A percentile compares a stretch with the other conserved stretches of the same genome.
Evolutionary conservation across 192 early-diverging fungal species (phyloP).

Genomic region (Entomortierella lignicola): DNA sequence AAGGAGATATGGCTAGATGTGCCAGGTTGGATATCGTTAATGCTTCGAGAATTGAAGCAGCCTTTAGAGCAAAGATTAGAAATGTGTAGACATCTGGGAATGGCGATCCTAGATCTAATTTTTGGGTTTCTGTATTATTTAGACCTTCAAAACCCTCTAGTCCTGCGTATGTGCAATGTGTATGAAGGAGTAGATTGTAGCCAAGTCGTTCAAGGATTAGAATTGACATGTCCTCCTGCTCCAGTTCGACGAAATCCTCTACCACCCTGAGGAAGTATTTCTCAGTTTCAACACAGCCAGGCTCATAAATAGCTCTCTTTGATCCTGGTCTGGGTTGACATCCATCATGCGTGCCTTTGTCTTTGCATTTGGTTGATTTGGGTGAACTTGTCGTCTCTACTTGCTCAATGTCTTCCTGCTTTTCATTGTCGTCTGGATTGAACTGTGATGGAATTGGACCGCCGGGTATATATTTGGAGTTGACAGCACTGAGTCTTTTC

Average conservation of each 20-base stretch:
- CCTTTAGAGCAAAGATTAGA: slow-evolving; percentile 40
- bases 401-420: not conserved
- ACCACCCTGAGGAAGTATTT: slow-evolving; percentile 45
- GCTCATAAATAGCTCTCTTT: slow-evolving; percentile 21
- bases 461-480: slow-evolving; percentile 21
- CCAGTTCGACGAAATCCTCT: slow-evolving; percentile 37
- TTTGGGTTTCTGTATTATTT: slow-evolving; percentile 10
- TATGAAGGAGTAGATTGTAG: slow-evolving; percentile 30
- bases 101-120: slow-evolving; percentile 21
- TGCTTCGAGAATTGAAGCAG: slow-evolving; percentile 34
- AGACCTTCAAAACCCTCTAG: slow-evolving; percentile 27
- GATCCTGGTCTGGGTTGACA: slow-evolving; percentile 16
- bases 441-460: not conserved
- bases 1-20: slow-evolving; percentile 39
- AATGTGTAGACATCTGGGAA: slow-evolving; percentile 44
- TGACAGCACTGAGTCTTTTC: slow-evolving; percentile 25
- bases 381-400: not conserved
- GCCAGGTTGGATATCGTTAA: slow-evolving; percentile 20
- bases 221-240: slow-evolving; percentile 40
- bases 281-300: slow-evolving; percentile 28
- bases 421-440: not conserved
- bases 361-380: not conserved
- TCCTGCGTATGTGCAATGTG: slow-evolving; percentile 31
- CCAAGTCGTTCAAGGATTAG: slow-evolving; percentile 37
- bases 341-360: not conserved